Base-by-base conservation (phyloP, 2,329 filamentous ascomycete species). In the Nemania abortiva region DNA sequence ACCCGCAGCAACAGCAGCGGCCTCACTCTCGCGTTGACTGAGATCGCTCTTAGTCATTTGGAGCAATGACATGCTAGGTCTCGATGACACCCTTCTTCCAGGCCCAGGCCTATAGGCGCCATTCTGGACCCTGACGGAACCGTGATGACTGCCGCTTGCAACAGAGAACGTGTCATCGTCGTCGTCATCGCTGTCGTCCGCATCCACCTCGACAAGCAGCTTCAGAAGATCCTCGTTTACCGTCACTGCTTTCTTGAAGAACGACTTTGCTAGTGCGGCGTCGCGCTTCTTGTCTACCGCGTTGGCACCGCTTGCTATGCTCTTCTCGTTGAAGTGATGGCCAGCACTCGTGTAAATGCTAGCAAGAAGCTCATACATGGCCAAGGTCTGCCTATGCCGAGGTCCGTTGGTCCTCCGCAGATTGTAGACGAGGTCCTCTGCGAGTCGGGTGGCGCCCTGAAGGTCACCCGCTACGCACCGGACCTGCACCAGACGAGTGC, bases 391-490 rank as follows among this genome's bases (percentile, higher is more conserved):
- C 42, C n/a, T 60, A 50, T 71, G 62, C 0, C 63, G 39, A 1
- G 69, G 69, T 4, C 66, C 69, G 49, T 69, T 62, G 15, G 65
- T 70, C 7, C 68, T 20, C 5, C 68, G 65, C 47, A 70, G 47
- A 34, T 70, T 70, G 65, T 71, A 71, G 24, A 69, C 69, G n/a
- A 71, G 63, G 29, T 71, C 69, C 24, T 71, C 69, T 27, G 69
- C 69, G 18, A 71, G 63, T 24, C 62, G 50, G 34, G 58, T 66
- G 18, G 69, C 11, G 18, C 56, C 42, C 10, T 60, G 66, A 6
- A 57, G 59, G 50, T 66, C 63, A 50, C 66, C 69, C 18, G 63
- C 63, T 20, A 49, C 54, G 54, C 69, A 71, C 0, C 66, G 69
- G 24, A 66, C 69, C 24, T 71, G 66, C 6, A 71, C 69, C 22